phyloP scores from a whole-genome alignment of 768 basidiomycete genomes.

The Leccinum rimulosum region DNA sequence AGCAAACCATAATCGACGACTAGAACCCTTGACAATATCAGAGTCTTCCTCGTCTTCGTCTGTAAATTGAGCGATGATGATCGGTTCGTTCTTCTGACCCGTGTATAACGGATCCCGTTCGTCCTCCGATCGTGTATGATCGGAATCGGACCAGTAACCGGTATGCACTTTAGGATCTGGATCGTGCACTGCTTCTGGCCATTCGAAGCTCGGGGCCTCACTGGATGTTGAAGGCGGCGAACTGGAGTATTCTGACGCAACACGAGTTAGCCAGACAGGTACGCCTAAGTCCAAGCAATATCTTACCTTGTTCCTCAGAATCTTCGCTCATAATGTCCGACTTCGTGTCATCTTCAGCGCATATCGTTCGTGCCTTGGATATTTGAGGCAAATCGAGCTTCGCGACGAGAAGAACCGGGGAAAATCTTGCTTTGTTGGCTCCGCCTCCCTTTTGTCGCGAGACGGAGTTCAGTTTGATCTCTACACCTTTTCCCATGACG shows the following conservation, averaged over 20 bases:
- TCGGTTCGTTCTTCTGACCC: slow-evolving; percentile 6
- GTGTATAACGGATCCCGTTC: slow-evolving; percentile 20
- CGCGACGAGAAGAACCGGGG: slow-evolving; percentile 17
- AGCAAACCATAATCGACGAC: slow-evolving; percentile 31
- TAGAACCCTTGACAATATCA: neutral
- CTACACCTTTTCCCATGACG: slow-evolving; percentile 32
- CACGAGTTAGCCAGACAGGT: neutral
- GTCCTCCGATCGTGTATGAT: slow-evolving; percentile 15
- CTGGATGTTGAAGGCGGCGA: slow-evolving; percentile 12
- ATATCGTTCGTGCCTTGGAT: neutral
- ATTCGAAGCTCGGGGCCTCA: slow-evolving; percentile 7
- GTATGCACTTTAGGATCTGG: slow-evolving; percentile 11
- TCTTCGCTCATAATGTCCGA: slow-evolving; percentile 1
- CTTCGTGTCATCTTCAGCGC: neutral
- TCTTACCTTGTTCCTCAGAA: slow-evolving; percentile 14
- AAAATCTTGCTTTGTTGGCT: slow-evolving; percentile 9
- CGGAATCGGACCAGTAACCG: slow-evolving; percentile 27
- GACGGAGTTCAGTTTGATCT: slow-evolving; percentile 42
- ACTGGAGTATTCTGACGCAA: slow-evolving; percentile 6
- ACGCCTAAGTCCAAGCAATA: neutral
- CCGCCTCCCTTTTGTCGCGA: slow-evolving; percentile 14
- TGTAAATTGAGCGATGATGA: slow-evolving; percentile 21
- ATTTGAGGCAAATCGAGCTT: slow-evolving; percentile 16
- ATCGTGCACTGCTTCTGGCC: slow-evolving; percentile 10
- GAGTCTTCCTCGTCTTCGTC: slow-evolving; percentile 14